Evolutionary conservation across 2,329 filamentous ascomycete genomes (phyloP), one percentile per base, ranked within the genome.

Genomic region (Immersiporthe knoxdaviesiana): DNA sequence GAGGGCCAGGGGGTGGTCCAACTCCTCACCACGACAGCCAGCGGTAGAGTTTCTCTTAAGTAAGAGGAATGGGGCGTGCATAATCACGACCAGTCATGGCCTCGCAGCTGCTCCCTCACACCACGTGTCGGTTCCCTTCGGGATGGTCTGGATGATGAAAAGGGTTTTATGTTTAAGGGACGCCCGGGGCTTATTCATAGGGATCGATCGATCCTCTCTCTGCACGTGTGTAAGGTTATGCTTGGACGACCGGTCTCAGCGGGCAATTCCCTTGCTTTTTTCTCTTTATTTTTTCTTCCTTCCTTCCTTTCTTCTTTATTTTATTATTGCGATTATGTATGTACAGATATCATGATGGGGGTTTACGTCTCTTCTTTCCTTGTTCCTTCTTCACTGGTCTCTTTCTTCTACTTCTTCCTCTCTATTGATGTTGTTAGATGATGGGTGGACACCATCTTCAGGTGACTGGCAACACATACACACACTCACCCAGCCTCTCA

Each of bases 31-130:
- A 30, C 35, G 32, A 16, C 61, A 30, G 27, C 61, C 61, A 47
- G 41, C 27, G 61, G 61, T 24, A 44, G 61, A 37, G 37, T 67
- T 65, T 32, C 54, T 64, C 59, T 65, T 64, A 64, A 54, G 59
- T 62, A 65, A 67, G 39, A 62, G 59, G 39, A 62, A 62, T 14
- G n/a, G 32, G 35, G 59, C 37, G 16, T 62, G 39, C 39, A 62
- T 41, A 24, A 12, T 58, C 24, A 27, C 56, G 16, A 59, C 32
- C 30, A 24, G 39, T 27, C 39, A 37, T 62, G 37, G 24, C 35
- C 39, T 24, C 24, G 37, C 24, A 44, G 35, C n/a, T 24, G 11
- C 35, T 35, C 30, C n/a, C 59, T 56, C 27, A 27, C 16, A 56
- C 7, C 27, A 56, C 52, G 41, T 41, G 50, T 27, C 52, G 52